Percentiles rank a stretch among this genome's conserved stretches.
Conservation (phyloP, 1,284 basidiomycete species). For the Thecaphora thlaspeos region DNA sequence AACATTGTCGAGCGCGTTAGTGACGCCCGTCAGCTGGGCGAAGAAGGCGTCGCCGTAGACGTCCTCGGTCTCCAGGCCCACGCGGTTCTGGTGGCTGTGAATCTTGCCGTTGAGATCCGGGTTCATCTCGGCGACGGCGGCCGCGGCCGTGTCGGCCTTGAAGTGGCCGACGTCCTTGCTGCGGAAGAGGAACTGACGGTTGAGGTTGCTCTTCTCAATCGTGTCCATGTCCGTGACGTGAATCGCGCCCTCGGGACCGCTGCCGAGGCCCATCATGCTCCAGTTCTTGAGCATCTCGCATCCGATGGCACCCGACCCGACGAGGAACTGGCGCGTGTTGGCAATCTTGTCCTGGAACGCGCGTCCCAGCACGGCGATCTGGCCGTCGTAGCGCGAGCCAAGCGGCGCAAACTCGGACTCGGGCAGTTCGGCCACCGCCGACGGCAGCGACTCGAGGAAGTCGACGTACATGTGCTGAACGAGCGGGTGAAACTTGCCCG, state of each 20-base stretch:
- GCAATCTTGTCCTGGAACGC: constrained; percentile 89
- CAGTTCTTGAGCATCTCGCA: constrained; percentile 99
- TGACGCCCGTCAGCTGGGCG: constrained; percentile 82
- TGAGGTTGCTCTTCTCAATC: constrained; percentile 98
- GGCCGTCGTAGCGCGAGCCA: constrained; percentile 85
- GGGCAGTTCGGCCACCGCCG: constrained; percentile 61
- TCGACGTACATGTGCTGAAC: constrained; percentile 96
- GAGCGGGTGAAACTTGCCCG: constrained; percentile 97
- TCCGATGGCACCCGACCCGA: constrained; percentile 96
- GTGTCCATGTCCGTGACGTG: constrained; percentile 97
- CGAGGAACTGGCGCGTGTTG: constrained; percentile 90
- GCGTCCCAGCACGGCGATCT: constrained; percentile 93
- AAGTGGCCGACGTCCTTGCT: constrained; percentile 96
- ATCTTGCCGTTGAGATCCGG: constrained; percentile 87
- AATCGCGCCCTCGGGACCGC: constrained; percentile 77
- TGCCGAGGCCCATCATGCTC: constrained; percentile 96
- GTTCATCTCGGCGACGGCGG: constrained; percentile 95
- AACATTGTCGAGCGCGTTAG: constrained; percentile 99
- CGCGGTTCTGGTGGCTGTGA: constrained; percentile 84
- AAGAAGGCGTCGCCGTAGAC: constrained; percentile 87
- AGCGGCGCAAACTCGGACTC: constrained; percentile 83
- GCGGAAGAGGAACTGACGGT: constrained; percentile 97
- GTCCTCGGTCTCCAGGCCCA: constrained; percentile 88
- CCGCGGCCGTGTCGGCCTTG: constrained; percentile 92
- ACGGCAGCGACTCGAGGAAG: constrained; percentile 77